Evolutionary conservation across 2,329 filamentous ascomycete genomes (phyloP).

Genomic region (Fusarium longipes): DNA sequence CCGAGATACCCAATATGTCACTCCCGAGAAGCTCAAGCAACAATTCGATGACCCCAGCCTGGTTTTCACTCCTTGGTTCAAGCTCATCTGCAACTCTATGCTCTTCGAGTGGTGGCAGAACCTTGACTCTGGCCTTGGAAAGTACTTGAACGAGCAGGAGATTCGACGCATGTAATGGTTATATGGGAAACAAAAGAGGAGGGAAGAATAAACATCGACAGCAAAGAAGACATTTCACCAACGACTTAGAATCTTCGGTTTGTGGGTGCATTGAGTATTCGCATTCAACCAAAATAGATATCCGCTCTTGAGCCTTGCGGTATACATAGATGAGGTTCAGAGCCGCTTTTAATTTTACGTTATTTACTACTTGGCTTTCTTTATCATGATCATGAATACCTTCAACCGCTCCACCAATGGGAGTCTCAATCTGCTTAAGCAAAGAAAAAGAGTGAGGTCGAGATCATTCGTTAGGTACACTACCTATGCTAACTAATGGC

Average conservation of each 20-base stretch:
- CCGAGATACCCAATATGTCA: slow-evolving; percentile 84
- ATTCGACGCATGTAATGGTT: slow-evolving; percentile 80
- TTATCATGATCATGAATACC: background rate
- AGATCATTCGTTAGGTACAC: background rate
- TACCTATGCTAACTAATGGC: background rate
- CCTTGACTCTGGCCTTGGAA: slow-evolving; percentile 82
- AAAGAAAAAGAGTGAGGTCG: background rate
- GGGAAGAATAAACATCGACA: slow-evolving; percentile 3
- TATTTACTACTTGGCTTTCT: slow-evolving; percentile 15
- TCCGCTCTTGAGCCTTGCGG: slow-evolving; percentile 36
- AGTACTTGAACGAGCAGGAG: slow-evolving; percentile 85
- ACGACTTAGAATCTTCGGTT: slow-evolving; percentile 4
- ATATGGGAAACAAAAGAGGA: slow-evolving; percentile 9
- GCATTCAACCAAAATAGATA: slow-evolving; percentile 46
- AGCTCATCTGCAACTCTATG: slow-evolving; percentile 97
- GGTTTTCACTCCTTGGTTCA: slow-evolving; percentile 98
- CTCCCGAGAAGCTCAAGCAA: slow-evolving; percentile 80
- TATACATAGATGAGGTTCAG: slow-evolving; percentile 11
- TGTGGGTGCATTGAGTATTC: slow-evolving; percentile 30
- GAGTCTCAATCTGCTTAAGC: background rate
- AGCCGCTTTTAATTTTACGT: slow-evolving; percentile 40
- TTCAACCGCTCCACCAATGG: background rate
- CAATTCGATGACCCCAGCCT: slow-evolving; percentile 85
- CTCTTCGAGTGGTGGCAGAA: slow-evolving; percentile 97
- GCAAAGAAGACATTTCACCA: slow-evolving; percentile 1